phyloP scores from a whole-genome alignment of 495 filamentous ascomycete genomes.

The Viridothelium virens region DNA sequence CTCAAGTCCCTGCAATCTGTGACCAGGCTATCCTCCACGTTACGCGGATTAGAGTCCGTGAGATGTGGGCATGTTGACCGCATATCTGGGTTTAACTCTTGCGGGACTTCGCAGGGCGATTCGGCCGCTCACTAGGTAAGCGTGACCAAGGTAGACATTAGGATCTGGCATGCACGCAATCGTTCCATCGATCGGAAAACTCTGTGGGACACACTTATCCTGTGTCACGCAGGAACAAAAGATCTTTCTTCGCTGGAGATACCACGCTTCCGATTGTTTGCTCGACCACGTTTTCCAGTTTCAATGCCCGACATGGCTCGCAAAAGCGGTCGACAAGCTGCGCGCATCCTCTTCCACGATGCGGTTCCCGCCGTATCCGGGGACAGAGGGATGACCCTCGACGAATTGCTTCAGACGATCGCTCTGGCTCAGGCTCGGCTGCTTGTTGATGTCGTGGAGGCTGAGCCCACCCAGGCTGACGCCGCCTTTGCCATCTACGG shows the following conservation, averaged over 20 bases:
- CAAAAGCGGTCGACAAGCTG: slow-evolving; percentile 92
- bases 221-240: not conserved
- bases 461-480: slow-evolving; percentile 77
- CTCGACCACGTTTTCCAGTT: not conserved
- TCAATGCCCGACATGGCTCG: slow-evolving; percentile 68
- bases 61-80: not conserved
- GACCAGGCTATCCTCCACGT: not conserved
- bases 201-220: not conserved
- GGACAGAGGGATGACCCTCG: slow-evolving; percentile 47
- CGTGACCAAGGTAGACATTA: not conserved
- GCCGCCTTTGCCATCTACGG: slow-evolving; percentile 68
- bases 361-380: slow-evolving; percentile 6
- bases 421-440: slow-evolving; percentile 74
- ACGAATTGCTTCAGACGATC: slow-evolving; percentile 83
- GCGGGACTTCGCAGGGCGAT: not conserved
- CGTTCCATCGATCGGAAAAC: not conserved
- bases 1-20: not conserved
- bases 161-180: not conserved
- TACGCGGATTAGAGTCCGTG: not conserved
- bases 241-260: not conserved
- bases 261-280: not conserved
- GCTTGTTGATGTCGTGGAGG: slow-evolving; percentile 66
- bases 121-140: not conserved
- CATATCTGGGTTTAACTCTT: not conserved
- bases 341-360: slow-evolving; percentile 78